These are phyloP conservation scores for Aegilops umbellulata DNA, from an alignment of 176 grass and related monocot genomes.

Conservation along the genomic window DNA sequence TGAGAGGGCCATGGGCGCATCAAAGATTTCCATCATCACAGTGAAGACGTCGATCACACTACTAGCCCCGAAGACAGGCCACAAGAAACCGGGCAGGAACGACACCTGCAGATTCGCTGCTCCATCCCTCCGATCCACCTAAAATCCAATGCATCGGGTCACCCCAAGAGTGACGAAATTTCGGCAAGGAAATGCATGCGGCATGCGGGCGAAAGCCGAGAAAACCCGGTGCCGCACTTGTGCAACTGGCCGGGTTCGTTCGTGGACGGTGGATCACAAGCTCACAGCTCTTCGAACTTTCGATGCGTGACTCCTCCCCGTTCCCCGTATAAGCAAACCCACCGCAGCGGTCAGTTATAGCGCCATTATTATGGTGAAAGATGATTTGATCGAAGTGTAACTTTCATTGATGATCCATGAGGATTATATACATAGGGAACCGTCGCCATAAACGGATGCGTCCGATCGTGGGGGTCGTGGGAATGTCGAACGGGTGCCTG, in stretches of 20 bases:
- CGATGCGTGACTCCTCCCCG: neutral
- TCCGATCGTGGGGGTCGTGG: too few relatives aligned
- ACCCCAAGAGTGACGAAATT: neutral
- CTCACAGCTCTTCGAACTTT: neutral
- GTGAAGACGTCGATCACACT: neutral
- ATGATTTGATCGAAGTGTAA: too few relatives aligned
- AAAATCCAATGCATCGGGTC: conserved; percentile 2
- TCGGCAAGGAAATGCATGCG: neutral
- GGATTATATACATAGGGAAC: too few relatives aligned
- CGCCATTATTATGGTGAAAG: too few relatives aligned
- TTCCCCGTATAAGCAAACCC: neutral
- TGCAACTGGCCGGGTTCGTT: neutral
- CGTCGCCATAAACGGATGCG: too few relatives aligned
- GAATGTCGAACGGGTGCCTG: too few relatives aligned
- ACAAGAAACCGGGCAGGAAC: neutral
- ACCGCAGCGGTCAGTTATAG: neutral
- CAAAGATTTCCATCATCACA: too few relatives aligned
- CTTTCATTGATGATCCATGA: too few relatives aligned
- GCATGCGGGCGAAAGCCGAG: too few relatives aligned
- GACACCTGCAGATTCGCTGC: neutral
- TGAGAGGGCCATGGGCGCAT: too few relatives aligned
- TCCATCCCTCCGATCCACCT: neutral
- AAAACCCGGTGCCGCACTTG: neutral
- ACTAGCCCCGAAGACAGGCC: neutral
- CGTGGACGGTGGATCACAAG: neutral